These are phyloP conservation scores for Agroathelia rolfsii DNA, from an alignment of 1,284 basidiomycete genomes.

Conservation along the genomic window DNA sequence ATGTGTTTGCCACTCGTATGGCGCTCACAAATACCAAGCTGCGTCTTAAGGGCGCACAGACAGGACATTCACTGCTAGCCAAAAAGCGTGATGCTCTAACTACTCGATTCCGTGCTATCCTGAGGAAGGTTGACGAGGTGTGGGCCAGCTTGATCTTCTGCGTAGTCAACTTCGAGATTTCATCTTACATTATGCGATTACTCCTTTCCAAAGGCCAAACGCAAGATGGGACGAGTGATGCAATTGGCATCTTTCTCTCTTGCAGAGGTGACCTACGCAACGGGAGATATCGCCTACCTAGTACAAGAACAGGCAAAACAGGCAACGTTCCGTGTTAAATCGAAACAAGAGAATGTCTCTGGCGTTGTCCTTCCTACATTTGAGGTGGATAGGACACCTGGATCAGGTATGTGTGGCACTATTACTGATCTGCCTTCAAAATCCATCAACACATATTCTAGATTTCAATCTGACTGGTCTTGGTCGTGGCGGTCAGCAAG, in stretches of 20 bases:
- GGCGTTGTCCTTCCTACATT: constrained; percentile 97
- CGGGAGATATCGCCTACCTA: constrained; percentile 95
- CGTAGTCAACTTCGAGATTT: no score
- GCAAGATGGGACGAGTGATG: constrained; percentile 98
- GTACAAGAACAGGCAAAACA: constrained; percentile 87
- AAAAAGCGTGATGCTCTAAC: constrained; percentile 97
- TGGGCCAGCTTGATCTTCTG: constrained; percentile 5
- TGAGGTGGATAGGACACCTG: constrained; percentile 77
- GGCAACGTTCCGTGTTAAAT: constrained; percentile 87
- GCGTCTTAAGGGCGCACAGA: constrained; percentile 93
- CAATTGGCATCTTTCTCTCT: constrained; percentile 97
- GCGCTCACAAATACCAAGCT: constrained; percentile 90
- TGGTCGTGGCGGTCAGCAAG: constrained; percentile 94
- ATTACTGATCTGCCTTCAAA: neutral
- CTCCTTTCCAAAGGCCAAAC: constrained; percentile 67
- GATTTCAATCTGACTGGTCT: constrained; percentile 98
- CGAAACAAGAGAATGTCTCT: constrained; percentile 97
- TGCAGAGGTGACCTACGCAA: constrained; percentile 96
- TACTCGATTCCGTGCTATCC: constrained; percentile 83
- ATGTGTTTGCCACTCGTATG: constrained; percentile 92
- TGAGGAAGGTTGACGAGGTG: constrained; percentile 91
- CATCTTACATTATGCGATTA: neutral
- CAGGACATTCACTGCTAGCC: constrained; percentile 91
- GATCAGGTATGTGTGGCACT: constrained; percentile 51
- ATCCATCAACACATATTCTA: constrained; percentile 21